Evolutionary conservation across 1,284 basidiomycete genomes (phyloP), one percentile per base, ranked within the genome.

Genomic region (Rhodotorula sp.): DNA sequence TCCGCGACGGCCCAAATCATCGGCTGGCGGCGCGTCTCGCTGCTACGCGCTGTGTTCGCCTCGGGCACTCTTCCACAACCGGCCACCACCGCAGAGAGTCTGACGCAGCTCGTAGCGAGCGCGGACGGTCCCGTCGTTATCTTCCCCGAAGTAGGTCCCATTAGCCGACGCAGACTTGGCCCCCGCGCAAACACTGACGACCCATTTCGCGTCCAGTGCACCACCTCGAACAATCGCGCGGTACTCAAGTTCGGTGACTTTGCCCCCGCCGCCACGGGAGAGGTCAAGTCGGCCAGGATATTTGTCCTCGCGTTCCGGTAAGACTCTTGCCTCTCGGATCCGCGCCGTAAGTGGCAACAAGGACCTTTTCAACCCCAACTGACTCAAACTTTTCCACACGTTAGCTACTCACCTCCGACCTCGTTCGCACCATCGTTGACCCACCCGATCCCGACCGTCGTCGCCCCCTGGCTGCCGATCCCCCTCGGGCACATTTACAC

Each of bases 131-230:
- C 76, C 0, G 66, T 75, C 3, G 76, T 77, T 29, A 5, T 79
- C 1, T 80, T 80, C 60, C 80, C 80, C 0, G 80, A 80, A 61
- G 73, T 77, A 16, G 51, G 49, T 0, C 23, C 47, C 49, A 21
- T 52, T 21, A 34, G 34, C 34, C 34, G 34, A 34, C 34, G 34
- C 34, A 34, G 5, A 34, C 34, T 34, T 34, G 14, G 58, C 16
- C 15, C 26, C 0, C 5, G 29, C 16, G 1, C 31, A 12, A n/a
- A 15, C 3, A 16, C 21, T n/a, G 34, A 39, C 58, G 21, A 34
- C 5, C 7, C 15, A 8, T 2, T 8, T 1, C 47, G 15, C 20
- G 0, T 47, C 3, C 51, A 76, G 75, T 54, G 48, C 12, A 75
- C 75, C 0, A 78, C 77, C 1, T 70, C 69, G 29, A 78, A 77